Evolutionary conservation across 345 rosid genomes (phyloP), one percentile per base, ranked within the genome.

Genomic region (Chamaenerion angustifolium): DNA sequence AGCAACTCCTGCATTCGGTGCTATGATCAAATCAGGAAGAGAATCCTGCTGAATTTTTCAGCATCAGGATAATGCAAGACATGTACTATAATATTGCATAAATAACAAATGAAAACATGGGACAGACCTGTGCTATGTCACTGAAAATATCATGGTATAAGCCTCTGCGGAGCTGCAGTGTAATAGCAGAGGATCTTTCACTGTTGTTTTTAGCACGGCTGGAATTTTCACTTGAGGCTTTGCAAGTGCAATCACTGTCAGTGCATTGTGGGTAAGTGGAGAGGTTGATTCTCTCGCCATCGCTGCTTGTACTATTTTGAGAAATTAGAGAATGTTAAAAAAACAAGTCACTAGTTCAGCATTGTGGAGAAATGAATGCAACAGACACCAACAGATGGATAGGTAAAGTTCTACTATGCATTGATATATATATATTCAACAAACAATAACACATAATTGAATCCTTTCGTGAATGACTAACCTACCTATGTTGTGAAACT

Each of bases 1-100:
- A 56, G 88, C 88, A 45, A 87, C 45, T 53, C 95, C 96, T 12
- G 88, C 96, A 67, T 92, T 92, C 42, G 81, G 90, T 63, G 84
- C 93, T 57, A 92, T 70, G 60, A 92, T 52, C 55, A 86, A 50
- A 64, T 83, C 75, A 54, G 93, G 94, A 64, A 57, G 63, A 37
- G 82, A 71, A 68, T 77, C 69, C 95, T 87, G 76, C 50, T 48
- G 50, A 56, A 21, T 60, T 42, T 3, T 7, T 31, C 37, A 31
- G 37, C 37, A 61, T 41, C 17, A 48, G 11, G 57, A 51, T 46
- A 43, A 18, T 40, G 42, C 35, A 49, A 27, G 11, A 50, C 4
- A 3, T 12, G 14, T 18, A 6, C 7, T 17, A 47, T 16, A 2
- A 8, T 21, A 9, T 10, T 16, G 25, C 25, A 12, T 2, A 10